Percentiles rank a stretch among this genome's conserved stretches.
phyloP scores from a whole-genome alignment of 345 rosid species.

The Arabidopsis arenosa region DNA sequence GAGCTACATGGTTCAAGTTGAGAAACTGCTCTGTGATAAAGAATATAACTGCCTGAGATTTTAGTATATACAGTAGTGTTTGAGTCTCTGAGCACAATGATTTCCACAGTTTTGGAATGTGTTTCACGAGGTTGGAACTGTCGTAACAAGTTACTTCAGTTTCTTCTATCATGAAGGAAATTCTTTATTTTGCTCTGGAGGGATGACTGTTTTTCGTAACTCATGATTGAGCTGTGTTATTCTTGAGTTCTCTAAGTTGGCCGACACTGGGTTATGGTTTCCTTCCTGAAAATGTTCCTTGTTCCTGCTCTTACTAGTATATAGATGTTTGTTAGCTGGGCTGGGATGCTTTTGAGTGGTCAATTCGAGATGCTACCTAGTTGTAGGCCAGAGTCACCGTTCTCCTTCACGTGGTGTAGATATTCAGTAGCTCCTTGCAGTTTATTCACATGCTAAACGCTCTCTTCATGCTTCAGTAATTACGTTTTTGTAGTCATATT shows the following conservation, averaged over 20 bases:
- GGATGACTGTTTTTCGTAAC: constrained; percentile 21
- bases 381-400: constrained; percentile 24
- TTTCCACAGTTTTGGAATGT: constrained; percentile 41
- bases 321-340: constrained; percentile 30
- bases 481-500: constrained; percentile 8
- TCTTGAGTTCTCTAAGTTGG: constrained; percentile 23
- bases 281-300: constrained; percentile 24
- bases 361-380: constrained; percentile 21
- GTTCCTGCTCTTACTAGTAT: constrained; percentile 22
- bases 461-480: constrained; percentile 21
- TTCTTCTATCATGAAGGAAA: constrained; percentile 22
- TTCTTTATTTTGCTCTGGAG: constrained; percentile 23
- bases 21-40: constrained; percentile 51
- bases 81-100: constrained; percentile 35
- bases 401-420: constrained; percentile 19
- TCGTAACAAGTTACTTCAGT: constrained; percentile 31
- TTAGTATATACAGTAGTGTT: constrained; percentile 43
- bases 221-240: constrained; percentile 23
- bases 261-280: constrained; percentile 28
- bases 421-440: constrained; percentile 19
- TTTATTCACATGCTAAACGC: not conserved
- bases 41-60: constrained; percentile 40
- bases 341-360: constrained; percentile 18
- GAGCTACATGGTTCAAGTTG: constrained; percentile 56
- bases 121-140: constrained; percentile 42